Evolutionary conservation across 2,329 filamentous ascomycete genomes (phyloP).

Genomic region (Colletotrichum cuscutae): DNA sequence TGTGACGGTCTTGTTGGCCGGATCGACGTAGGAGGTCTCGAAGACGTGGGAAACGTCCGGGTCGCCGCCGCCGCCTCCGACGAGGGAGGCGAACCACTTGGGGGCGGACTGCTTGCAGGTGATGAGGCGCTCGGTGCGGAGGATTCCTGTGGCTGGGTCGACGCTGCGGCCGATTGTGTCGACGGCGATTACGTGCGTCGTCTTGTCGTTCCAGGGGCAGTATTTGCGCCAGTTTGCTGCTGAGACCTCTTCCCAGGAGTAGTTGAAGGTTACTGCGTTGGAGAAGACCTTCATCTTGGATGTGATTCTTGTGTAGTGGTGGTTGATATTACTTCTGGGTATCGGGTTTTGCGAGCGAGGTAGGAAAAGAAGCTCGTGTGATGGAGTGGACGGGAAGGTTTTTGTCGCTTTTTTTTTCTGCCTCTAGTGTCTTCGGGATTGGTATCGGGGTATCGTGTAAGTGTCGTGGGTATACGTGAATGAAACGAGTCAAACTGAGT

Average conservation of each 20-base stretch:
- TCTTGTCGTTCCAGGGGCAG: slow-evolving; percentile 98
- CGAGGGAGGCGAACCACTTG: slow-evolving; percentile 82
- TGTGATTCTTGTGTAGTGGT: slow-evolving; percentile 17
- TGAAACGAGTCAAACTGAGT: not conserved
- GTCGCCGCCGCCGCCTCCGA: slow-evolving; percentile 66
- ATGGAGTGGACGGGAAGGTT: not conserved
- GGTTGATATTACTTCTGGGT: not conserved
- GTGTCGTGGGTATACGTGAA: slow-evolving; percentile 5
- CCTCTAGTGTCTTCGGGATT: not conserved
- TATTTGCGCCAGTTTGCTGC: slow-evolving; percentile 99
- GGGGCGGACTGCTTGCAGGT: slow-evolving; percentile 73
- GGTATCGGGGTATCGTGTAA: slow-evolving; percentile 6
- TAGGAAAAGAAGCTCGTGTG: not conserved
- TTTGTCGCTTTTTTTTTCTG: not conserved
- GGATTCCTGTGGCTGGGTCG: slow-evolving; percentile 66
- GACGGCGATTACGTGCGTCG: slow-evolving; percentile 94
- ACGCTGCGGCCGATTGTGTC: slow-evolving; percentile 84
- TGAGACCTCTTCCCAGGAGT: slow-evolving; percentile 98
- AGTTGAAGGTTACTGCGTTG: slow-evolving; percentile 89
- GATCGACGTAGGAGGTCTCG: slow-evolving; percentile 96
- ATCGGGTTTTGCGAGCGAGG: not conserved
- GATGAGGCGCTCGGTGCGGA: slow-evolving; percentile 71
- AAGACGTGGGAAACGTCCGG: slow-evolving; percentile 88
- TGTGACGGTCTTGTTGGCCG: slow-evolving; percentile 83
- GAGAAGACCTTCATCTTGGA: slow-evolving; percentile 92